These are phyloP conservation scores for Balansia obtecta DNA, from an alignment of 2,329 filamentous ascomycete genomes.

Conservation along the genomic window DNA sequence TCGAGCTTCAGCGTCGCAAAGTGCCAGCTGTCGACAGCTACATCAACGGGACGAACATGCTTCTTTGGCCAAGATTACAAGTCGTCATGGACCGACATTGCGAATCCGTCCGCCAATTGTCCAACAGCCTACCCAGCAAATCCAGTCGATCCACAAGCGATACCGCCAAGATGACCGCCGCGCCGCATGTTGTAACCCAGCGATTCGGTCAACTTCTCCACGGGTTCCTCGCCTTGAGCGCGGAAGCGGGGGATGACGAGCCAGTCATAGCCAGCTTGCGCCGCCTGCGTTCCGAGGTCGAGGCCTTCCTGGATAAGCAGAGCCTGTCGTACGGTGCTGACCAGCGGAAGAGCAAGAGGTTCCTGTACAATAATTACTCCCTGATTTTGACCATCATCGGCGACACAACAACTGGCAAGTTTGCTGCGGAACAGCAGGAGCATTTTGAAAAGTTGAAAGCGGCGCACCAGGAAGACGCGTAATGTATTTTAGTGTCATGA, in stretches of 20 bases:
- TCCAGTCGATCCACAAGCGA: conserved; percentile 32
- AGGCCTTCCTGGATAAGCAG: conserved; percentile 67
- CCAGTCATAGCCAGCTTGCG: conserved; percentile 73
- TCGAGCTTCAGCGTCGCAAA: conserved; percentile 83
- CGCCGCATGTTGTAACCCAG: conserved; percentile 85
- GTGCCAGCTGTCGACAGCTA: conserved; percentile 83
- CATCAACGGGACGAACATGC: conserved; percentile 90
- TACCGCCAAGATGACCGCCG: conserved; percentile 53
- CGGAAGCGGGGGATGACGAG: conserved; percentile 89
- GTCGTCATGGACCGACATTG: conserved; percentile 87
- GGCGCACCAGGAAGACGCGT: conserved; percentile 36
- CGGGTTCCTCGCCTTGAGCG: conserved; percentile 68
- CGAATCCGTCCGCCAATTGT: conserved; percentile 63
- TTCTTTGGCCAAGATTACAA: conserved; percentile 92
- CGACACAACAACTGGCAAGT: conserved; percentile 56
- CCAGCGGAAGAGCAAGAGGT: conserved; percentile 69
- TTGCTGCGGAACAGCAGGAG: conserved; percentile 61
- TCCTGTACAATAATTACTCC: conserved; percentile 93
- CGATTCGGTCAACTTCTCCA: conserved; percentile 90
- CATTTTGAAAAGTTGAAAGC: conserved; percentile 59
- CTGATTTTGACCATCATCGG: conserved; percentile 87
- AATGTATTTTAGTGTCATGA: not conserved
- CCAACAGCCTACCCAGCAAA: conserved; percentile 36
- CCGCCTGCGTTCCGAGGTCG: conserved; percentile 68
- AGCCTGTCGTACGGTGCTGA: conserved; percentile 64